phyloP scores from a whole-genome alignment of 2,329 filamentous ascomycete species.

The Orbilia javanica region DNA sequence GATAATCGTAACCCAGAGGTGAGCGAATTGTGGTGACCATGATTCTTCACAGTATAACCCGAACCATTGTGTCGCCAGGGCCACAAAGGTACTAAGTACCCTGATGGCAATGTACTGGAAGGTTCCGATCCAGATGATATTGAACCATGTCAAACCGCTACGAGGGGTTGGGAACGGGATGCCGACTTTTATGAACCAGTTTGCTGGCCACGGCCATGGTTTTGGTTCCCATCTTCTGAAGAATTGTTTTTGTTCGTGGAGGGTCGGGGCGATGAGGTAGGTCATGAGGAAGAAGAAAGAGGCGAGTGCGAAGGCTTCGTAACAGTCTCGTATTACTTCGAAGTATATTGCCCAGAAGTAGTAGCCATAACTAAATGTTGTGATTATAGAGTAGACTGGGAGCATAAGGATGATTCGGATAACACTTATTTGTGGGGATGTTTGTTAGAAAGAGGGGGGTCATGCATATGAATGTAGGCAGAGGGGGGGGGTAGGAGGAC shows the following conservation, averaged over 20 bases:
- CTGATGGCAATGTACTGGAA: constrained; percentile 90
- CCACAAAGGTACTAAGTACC: constrained; percentile 81
- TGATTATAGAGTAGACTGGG: constrained; percentile 81
- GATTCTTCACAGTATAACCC: constrained; percentile 82
- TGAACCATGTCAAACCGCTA: constrained; percentile 90
- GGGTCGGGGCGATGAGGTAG: constrained; percentile 80
- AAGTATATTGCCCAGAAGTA: constrained; percentile 86
- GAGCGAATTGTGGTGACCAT: constrained; percentile 81
- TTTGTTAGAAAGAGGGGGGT: constrained; percentile 11
- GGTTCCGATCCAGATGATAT: constrained; percentile 83
- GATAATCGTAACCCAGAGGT: constrained; percentile 83
- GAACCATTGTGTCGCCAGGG: constrained; percentile 78
- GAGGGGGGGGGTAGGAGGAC: constrained; percentile 59
- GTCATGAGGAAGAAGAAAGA: constrained; percentile 88
- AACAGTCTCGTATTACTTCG: constrained; percentile 83
- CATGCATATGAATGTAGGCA: not conserved
- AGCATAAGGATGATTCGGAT: constrained; percentile 92
- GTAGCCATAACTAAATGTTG: constrained; percentile 79
- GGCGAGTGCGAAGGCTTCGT: constrained; percentile 88
- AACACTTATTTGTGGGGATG: constrained; percentile 69
- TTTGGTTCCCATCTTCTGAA: constrained; percentile 77
- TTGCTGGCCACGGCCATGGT: constrained; percentile 81
- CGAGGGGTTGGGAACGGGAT: constrained; percentile 72
- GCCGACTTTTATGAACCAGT: constrained; percentile 74
- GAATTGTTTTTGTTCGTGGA: constrained; percentile 85